These are phyloP conservation scores for Trichoderma parareesei DNA, from an alignment of 495 filamentous ascomycete genomes.

Conservation along the genomic window DNA sequence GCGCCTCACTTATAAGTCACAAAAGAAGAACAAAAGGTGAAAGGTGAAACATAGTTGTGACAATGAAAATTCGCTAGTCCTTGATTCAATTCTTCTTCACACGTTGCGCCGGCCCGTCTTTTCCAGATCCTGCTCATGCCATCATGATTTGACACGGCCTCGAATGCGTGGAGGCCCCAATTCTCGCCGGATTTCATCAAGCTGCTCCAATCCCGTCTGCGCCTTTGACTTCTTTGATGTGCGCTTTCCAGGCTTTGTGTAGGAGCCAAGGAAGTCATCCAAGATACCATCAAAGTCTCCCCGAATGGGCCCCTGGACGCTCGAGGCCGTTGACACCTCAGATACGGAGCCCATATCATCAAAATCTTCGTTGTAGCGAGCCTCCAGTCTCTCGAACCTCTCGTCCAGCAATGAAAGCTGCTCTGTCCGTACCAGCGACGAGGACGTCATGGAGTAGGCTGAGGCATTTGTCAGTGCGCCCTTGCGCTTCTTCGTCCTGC, in stretches of 20 bases:
- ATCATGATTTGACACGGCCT: slow-evolving; percentile 3
- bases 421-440: slow-evolving; percentile 79
- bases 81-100: background rate
- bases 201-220: slow-evolving; percentile 71
- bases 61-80: background rate
- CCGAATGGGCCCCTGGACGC: slow-evolving; percentile 48
- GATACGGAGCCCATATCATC: slow-evolving; percentile 47
- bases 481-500: slow-evolving; percentile 79
- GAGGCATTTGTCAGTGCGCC: slow-evolving; percentile 84
- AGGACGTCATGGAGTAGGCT: slow-evolving; percentile 94
- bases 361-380: slow-evolving; percentile 69
- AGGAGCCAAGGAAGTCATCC: slow-evolving; percentile 83
- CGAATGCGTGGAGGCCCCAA: slow-evolving; percentile 60
- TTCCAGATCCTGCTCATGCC: background rate
- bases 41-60: no score
- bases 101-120: background rate
- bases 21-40: no score
- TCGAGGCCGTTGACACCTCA: slow-evolving; percentile 39
- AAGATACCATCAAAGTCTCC: slow-evolving; percentile 80
- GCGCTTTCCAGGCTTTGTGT: slow-evolving; percentile 70
- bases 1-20: no score
- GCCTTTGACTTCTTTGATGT: slow-evolving; percentile 75
- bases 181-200: slow-evolving; percentile 81
- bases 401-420: slow-evolving; percentile 79
- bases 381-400: slow-evolving; percentile 85